These are phyloP conservation scores for Salix caprea DNA, from an alignment of 345 rosid genomes.

Conservation along the genomic window DNA sequence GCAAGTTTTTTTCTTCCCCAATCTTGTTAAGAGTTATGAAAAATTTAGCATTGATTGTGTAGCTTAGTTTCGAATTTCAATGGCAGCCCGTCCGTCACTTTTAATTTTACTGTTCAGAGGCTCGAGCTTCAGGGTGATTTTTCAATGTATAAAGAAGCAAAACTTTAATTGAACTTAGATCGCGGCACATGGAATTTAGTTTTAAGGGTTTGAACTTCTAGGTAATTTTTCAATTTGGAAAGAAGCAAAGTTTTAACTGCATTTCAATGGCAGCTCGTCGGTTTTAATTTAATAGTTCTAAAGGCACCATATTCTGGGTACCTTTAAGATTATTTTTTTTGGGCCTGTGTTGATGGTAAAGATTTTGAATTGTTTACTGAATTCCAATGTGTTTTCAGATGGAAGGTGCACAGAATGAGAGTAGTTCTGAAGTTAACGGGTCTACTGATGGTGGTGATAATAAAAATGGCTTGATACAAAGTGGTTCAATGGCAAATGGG, in stretches of 20 bases:
- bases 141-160: neutral
- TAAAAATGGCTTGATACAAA: constrained; percentile 15
- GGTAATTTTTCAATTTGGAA: too few relatives aligned
- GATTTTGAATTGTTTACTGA: neutral
- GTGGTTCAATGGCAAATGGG: constrained; percentile 22
- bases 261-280: too few relatives aligned
- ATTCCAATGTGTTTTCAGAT: constrained; percentile 38
- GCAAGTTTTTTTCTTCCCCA: neutral
- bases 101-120: neutral
- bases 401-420: constrained; percentile 44
- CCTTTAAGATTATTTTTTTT: neutral
- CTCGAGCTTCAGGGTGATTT: neutral
- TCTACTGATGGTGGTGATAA: constrained; percentile 19
- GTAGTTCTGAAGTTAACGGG: constrained; percentile 27
- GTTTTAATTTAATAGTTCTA: too few relatives aligned
- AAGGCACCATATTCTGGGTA: too few relatives aligned
- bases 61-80: neutral
- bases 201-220: too few relatives aligned
- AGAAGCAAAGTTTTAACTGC: too few relatives aligned
- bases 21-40: neutral
- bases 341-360: neutral
- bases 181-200: too few relatives aligned
- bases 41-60: neutral
- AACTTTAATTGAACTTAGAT: neutral
- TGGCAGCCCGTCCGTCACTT: neutral